A percentile compares a stretch with the other conserved stretches of the same genome.
Evolutionary conservation across 805 yeast species (phyloP).

Genomic region (Wickerhamiella alocasiicola): DNA sequence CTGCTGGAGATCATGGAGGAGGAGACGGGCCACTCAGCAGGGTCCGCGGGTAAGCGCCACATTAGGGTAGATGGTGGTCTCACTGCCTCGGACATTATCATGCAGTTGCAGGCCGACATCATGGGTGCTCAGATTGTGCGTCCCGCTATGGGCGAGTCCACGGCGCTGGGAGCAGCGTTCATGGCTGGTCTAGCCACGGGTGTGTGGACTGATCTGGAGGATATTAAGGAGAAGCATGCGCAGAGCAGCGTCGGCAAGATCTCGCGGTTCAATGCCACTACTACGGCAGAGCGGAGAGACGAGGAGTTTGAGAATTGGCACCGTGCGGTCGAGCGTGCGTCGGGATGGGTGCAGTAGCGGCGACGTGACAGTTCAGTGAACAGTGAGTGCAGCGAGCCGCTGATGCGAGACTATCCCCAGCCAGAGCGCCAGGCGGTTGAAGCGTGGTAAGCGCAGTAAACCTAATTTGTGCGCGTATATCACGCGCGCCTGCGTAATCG

Average conservation of each 20-base stretch:
- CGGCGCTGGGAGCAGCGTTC: conserved; percentile 92
- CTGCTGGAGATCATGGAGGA: conserved; percentile 80
- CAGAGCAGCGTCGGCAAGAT: conserved; percentile 16
- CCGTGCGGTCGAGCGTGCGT: conserved; percentile 66
- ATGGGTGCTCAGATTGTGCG: conserved; percentile 76
- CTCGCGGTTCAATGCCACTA: conserved; percentile 25
- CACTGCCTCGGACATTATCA: conserved; percentile 80
- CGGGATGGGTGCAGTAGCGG: conserved; percentile 51
- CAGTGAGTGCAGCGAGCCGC: too few species aligned
- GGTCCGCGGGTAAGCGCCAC: conserved; percentile 11
- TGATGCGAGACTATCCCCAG: too few species aligned
- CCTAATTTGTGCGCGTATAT: too few species aligned
- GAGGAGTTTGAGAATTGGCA: conserved; percentile 69
- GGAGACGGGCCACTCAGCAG: conserved; percentile 49
- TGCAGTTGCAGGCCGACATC: conserved; percentile 89
- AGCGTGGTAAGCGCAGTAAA: too few species aligned
- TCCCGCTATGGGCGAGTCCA: conserved; percentile 76
- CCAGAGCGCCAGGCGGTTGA: too few species aligned
- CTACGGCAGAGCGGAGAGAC: conserved; percentile 48
- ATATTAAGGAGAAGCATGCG: conserved; percentile 33
- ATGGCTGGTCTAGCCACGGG: conserved; percentile 76
- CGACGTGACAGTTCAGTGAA: too few species aligned
- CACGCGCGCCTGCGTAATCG: too few species aligned
- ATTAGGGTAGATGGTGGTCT: conserved; percentile 83
- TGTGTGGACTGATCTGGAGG: conserved; percentile 65